phyloP scores from a whole-genome alignment of 257 asterid genomes.

The Solanum ahanhuiri region DNA sequence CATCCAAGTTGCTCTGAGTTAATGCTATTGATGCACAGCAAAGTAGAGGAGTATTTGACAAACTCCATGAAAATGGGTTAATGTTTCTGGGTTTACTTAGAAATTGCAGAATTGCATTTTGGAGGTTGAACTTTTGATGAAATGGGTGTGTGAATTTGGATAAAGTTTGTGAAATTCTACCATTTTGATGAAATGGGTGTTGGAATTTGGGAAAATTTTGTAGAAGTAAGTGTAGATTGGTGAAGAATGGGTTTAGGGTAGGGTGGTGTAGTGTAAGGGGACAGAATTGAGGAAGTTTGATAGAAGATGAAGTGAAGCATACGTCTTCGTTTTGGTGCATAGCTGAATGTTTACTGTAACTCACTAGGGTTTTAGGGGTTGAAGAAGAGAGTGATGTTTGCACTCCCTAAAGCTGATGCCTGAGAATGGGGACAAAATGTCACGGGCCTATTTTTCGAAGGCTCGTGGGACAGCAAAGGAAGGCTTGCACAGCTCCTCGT shows the following conservation, averaged over 20 bases:
- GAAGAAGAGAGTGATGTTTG: not conserved
- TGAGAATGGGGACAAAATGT: not conserved
- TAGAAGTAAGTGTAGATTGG: not conserved
- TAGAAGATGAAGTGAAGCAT: constrained; percentile 43
- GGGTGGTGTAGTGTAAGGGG: constrained; percentile 1
- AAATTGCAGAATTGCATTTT: constrained; percentile 3
- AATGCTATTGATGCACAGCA: constrained; percentile 58
- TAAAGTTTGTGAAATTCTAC: constrained; percentile 10
- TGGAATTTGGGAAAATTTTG: constrained; percentile 28
- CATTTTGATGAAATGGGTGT: constrained; percentile 4
- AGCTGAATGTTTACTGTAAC: not conserved
- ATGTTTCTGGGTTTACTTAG: not conserved
- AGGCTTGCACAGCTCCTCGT: no score
- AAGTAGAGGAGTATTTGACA: constrained; percentile 33
- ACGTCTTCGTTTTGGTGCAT: constrained; percentile 55
- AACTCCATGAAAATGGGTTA: constrained; percentile 17
- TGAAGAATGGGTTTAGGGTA: not conserved
- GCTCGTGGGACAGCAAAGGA: no score
- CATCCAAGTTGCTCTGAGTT: constrained; percentile 22
- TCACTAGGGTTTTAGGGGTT: not conserved
- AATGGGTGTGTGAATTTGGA: constrained; percentile 23
- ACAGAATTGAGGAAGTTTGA: constrained; percentile 43
- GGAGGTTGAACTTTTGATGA: constrained; percentile 15
- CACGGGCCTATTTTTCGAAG: no score
- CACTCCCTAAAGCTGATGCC: not conserved